phyloP scores from a whole-genome alignment of 73 alveolate species.

The Paramecium primaurelia region DNA sequence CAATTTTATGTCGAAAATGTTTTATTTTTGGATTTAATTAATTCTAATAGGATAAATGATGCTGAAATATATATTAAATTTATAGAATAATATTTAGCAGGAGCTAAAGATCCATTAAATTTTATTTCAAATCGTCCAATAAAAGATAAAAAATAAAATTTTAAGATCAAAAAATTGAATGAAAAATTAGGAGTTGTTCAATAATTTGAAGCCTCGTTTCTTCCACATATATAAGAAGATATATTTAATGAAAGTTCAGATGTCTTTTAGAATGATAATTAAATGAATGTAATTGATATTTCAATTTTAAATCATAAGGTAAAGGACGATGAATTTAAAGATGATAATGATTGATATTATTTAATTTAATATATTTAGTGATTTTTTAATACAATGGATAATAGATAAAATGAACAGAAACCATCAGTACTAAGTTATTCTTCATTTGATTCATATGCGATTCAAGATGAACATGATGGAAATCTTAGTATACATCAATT shows the following conservation, averaged over 20 bases:
- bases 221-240: neutral
- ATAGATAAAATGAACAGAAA: neutral
- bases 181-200: neutral
- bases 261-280: too few species aligned
- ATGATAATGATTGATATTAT: neutral
- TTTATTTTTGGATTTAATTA: neutral
- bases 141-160: neutral
- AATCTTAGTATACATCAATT: neutral
- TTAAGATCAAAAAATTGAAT: neutral
- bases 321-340: neutral
- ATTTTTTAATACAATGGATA: neutral
- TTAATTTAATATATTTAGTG: neutral
- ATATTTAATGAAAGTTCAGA: too few species aligned
- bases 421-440: conserved; percentile 1
- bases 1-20: neutral
- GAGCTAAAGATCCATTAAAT: neutral
- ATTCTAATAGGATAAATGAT: neutral
- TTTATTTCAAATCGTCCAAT: neutral
- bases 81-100: neutral
- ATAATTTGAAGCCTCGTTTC: neutral
- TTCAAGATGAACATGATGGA: conserved; percentile 32
- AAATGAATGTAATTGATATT: too few species aligned
- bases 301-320: neutral
- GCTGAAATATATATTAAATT: neutral
- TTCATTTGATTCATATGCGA: neutral